Evolutionary conservation across 495 filamentous ascomycete genomes (phyloP).

Genomic region (Hyaloscypha hepaticicola): DNA sequence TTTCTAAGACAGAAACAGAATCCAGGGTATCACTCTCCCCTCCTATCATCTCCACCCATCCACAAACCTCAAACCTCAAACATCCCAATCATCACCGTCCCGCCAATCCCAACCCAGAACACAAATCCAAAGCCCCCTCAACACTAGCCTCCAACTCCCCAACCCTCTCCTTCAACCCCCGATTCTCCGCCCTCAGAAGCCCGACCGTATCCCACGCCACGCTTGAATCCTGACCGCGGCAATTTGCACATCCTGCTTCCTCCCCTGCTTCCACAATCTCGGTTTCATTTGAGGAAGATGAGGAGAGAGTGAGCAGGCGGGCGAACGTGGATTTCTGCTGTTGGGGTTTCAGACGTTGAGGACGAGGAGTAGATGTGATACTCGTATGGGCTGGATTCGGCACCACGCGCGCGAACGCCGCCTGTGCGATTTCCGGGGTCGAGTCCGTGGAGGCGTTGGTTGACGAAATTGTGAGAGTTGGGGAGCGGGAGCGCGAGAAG

Average conservation of each 20-base stretch:
- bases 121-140: conserved; percentile 64
- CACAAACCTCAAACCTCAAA: background rate
- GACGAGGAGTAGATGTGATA: conserved; percentile 3
- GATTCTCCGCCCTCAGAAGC: conserved; percentile 71
- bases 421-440: conserved; percentile 23
- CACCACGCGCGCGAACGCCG: conserved; percentile 20
- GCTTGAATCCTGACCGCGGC: conserved; percentile 58
- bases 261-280: too few species aligned
- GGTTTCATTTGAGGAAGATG: background rate
- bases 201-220: conserved; percentile 72
- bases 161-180: conserved; percentile 64
- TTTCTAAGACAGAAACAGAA: too few species aligned
- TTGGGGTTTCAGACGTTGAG: conserved; percentile 20
- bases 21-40: background rate
- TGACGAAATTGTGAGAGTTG: conserved; percentile 43
- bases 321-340: conserved; percentile 48
- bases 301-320: conserved; percentile 46
- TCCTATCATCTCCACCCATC: background rate
- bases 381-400: background rate
- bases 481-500: conserved; percentile 59
- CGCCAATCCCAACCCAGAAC: conserved; percentile 3
- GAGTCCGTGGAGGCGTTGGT: background rate
- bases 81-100: background rate
- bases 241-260: conserved; percentile 53
- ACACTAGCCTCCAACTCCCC: conserved; percentile 65